Evolutionary conservation across 495 filamentous ascomycete genomes (phyloP).

Genomic region (Rhizodiscina lignyota): DNA sequence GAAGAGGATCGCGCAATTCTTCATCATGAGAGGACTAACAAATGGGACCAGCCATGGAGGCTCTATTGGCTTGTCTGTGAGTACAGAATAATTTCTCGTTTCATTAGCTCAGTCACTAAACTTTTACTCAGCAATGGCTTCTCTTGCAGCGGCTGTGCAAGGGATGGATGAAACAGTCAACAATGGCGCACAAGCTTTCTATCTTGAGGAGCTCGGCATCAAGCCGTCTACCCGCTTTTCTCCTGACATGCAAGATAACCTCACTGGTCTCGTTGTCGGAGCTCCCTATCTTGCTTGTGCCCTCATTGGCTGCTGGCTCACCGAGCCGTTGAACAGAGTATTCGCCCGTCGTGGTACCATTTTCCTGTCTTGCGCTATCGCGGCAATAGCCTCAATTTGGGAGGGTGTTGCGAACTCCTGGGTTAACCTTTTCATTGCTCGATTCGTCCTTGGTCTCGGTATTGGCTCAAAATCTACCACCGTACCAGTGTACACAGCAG

Average conservation of each 20-base stretch:
- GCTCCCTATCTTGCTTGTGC: conserved; percentile 5
- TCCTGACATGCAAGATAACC: not conserved
- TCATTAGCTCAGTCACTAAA: conserved; percentile 1
- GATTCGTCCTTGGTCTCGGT: not conserved
- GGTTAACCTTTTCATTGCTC: not conserved
- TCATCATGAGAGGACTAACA: conserved; percentile 3
- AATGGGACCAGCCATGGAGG: conserved; percentile 9
- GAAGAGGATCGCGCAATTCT: conserved; percentile 7
- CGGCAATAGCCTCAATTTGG: conserved; percentile 2
- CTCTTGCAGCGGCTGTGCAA: too few relatives aligned
- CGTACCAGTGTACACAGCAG: conserved; percentile 1
- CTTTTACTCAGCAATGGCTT: too few relatives aligned
- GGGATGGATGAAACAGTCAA: conserved; percentile 9
- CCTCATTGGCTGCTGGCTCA: conserved; percentile 5
- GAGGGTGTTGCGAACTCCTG: not conserved
- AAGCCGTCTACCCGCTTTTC: too few relatives aligned
- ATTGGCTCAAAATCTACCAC: not conserved
- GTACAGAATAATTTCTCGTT: conserved; percentile 7
- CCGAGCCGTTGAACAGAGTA: conserved; percentile 3
- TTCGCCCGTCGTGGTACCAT: conserved; percentile 6
- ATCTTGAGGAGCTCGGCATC: conserved; percentile 5
- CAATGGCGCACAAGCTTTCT: conserved; percentile 6
- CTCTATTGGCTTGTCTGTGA: too few relatives aligned
- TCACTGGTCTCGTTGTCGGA: conserved; percentile 5
- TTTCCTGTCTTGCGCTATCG: conserved; percentile 7